A percentile compares a stretch with the other conserved stretches of the same genome.
Evolutionary conservation across 176 grass and related monocot genomes (phyloP).

Genomic region (Aegilops sharonensis): DNA sequence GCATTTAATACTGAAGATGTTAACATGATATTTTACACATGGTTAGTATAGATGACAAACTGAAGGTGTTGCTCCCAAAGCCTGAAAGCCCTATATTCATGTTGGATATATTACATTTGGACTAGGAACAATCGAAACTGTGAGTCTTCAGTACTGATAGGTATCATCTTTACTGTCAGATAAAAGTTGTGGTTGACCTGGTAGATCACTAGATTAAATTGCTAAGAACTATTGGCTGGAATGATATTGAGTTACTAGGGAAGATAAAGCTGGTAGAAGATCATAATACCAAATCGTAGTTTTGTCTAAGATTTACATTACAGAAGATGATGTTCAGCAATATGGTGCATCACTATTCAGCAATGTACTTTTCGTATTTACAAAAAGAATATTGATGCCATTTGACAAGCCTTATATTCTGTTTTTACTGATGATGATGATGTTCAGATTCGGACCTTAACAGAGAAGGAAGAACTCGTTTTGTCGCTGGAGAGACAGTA

Average conservation of each 20-base stretch:
- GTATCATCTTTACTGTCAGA: background rate
- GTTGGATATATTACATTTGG: background rate
- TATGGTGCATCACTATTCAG: background rate
- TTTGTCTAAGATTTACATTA: too few relatives aligned
- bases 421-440: background rate
- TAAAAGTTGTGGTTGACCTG: background rate
- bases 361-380: background rate
- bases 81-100: background rate
- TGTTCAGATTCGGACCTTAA: slow-evolving; percentile 69
- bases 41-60: background rate
- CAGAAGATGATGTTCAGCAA: too few relatives aligned
- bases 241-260: background rate
- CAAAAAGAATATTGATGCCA: background rate
- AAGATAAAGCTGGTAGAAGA: background rate
- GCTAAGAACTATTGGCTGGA: background rate
- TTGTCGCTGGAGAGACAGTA: slow-evolving; percentile 66
- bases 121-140: background rate
- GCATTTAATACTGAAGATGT: background rate
- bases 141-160: background rate
- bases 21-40: background rate
- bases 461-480: slow-evolving; percentile 73
- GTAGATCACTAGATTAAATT: background rate
- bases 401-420: background rate
- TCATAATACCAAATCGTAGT: background rate
- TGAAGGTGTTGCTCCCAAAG: background rate